phyloP scores from a whole-genome alignment of 1,139 yeast species.

The Meyerozyma sp. region DNA sequence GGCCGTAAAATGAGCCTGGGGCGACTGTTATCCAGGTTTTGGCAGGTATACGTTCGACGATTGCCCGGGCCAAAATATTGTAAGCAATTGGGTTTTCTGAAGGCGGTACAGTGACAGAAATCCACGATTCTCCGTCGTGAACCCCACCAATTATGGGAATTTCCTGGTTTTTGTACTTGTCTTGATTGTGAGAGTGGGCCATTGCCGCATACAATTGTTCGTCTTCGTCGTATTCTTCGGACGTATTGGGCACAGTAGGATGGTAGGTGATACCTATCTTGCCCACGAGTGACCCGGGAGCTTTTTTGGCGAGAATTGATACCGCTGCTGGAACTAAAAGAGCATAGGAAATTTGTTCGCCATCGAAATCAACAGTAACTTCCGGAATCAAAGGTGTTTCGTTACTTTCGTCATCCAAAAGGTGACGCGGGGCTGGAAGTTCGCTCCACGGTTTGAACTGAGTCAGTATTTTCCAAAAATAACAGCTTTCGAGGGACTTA shows the following conservation, averaged over 20 bases:
- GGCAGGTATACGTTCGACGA: conserved; percentile 11
- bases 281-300: background rate
- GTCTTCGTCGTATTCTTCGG: conserved; percentile 47
- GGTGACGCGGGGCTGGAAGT: conserved; percentile 48
- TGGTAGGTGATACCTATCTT: background rate
- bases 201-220: conserved; percentile 47
- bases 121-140: background rate
- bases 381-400: conserved; percentile 14
- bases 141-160: background rate
- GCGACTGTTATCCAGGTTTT: conserved; percentile 27
- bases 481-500: background rate
- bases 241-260: conserved; percentile 6
- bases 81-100: conserved; percentile 24
- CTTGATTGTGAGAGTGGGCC: conserved; percentile 14
- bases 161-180: conserved; percentile 12
- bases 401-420: conserved; percentile 42
- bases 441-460: conserved; percentile 57
- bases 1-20: conserved; percentile 31
- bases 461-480: conserved; percentile 4
- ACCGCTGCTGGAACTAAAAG: background rate
- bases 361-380: conserved; percentile 5
- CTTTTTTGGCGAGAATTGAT: background rate
- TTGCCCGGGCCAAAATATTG: conserved; percentile 22
- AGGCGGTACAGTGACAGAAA: conserved; percentile 6
- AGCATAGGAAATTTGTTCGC: background rate